A percentile compares a stretch with the other conserved stretches of the same genome.
Conservation (phyloP, 2,329 filamentous ascomycete species). For the Magnaporthiopsis rhizophila region DNA sequence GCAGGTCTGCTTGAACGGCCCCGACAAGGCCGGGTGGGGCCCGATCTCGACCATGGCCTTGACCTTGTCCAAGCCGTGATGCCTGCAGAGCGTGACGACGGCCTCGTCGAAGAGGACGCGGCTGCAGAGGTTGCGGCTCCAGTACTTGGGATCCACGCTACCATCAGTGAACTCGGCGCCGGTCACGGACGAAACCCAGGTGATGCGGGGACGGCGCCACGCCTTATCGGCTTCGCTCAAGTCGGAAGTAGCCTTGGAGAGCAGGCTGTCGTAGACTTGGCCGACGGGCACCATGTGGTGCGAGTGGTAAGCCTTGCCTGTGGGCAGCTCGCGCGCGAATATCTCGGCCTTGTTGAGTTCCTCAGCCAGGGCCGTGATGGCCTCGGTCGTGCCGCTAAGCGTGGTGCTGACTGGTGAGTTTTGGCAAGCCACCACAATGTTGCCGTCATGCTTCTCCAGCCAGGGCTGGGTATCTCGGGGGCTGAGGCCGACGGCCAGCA, state of each 20-base stretch:
- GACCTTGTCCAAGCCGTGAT: conserved; percentile 16
- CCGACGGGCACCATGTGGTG: conserved; percentile 32
- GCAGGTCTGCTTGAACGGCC: conserved; percentile 18
- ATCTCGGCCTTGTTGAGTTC: conserved; percentile 20
- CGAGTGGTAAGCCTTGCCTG: conserved; percentile 34
- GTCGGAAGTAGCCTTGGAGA: conserved; percentile 11
- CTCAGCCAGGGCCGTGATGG: conserved; percentile 11
- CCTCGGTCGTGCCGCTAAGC: conserved; percentile 28
- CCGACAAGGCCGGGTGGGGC: conserved; percentile 27
- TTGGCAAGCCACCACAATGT: conserved; percentile 32
- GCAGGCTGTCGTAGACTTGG: conserved; percentile 24
- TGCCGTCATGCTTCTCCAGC: conserved; percentile 2
- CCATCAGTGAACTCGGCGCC: conserved; percentile 10
- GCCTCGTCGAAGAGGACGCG: conserved; percentile 30
- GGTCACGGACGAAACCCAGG: conserved; percentile 25
- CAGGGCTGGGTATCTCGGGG: conserved; percentile 2
- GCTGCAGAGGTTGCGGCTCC: conserved; percentile 36
- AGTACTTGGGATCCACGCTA: conserved; percentile 30
- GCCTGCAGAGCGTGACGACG: conserved; percentile 9
- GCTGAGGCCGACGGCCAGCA: conserved; percentile 35
- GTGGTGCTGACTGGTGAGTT: conserved; percentile 36
- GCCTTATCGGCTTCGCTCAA: no score
- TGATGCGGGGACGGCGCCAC: neutral
- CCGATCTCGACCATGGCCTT: conserved; percentile 33
- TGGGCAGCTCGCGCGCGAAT: conserved; percentile 23